Base-by-base conservation (phyloP, 345 rosid genomes). In the Fremontodendron californicum region DNA sequence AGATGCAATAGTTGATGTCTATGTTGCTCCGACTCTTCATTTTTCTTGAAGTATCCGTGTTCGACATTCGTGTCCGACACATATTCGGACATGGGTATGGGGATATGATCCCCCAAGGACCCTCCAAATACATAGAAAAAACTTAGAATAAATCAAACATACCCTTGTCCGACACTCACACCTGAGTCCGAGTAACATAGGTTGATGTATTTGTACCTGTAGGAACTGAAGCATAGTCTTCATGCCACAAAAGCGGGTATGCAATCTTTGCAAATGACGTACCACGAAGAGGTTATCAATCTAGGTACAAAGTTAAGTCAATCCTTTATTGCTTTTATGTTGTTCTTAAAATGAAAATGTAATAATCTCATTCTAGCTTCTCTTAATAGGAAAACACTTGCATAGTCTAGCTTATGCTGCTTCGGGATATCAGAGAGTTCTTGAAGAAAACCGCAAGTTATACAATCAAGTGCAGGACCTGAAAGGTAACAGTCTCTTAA, bases 381-480 rank as follows among this genome's bases (percentile, higher is more conserved):
- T 78, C 72, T 79, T 81, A 16, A 58, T 80, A 95, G 99, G 94
- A 65, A 86, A 85, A 69, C 94, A 89, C 71, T 75, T 95, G 75
- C 84, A 83, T 39, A 78, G 89, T 66, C 82, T 95, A 80, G 86
- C 97, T 60, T 68, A 81, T 76, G 97, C 96, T 80, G 90, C 99
- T 76, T 86, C 89, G 29, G 92, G 99, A 79, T 93, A 93, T 87
- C 93, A 88, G 83, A 89, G 85, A 81, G 94, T 95, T 86, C 89
- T 91, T 42, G 92, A 91, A 70, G 99, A 95, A 81, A 93, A 95
- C 85, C 92, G 98, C 25, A 93, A 88, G 88, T 77, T 94, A 76
- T 94, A 93, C 87, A 94, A 93, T 82, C 88, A 89, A 78, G 92
- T 94, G 81, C 98, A 94, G 80, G 98, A 94, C 83, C 86, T 94